A percentile compares a stretch with the other conserved stretches of the same genome.
Conservation (phyloP, 371 early-diverging fungal genomes). For the Mycotypha africana region DNA sequence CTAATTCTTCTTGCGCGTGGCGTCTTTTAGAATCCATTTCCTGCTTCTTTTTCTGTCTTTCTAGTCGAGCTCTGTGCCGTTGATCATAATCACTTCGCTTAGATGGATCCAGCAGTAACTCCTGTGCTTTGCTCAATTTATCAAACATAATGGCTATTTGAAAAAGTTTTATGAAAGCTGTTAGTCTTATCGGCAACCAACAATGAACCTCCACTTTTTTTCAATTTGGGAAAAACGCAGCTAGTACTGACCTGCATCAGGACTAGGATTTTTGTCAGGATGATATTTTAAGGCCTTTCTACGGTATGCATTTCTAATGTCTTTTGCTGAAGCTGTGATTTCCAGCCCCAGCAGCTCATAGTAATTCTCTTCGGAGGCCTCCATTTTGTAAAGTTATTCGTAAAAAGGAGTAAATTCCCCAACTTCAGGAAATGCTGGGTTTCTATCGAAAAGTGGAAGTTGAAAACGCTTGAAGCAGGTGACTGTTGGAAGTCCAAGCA, state of each 20-base stretch:
- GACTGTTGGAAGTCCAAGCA: too few species aligned
- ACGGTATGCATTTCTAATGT: slow-evolving; percentile 76
- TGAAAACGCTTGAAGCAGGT: too few species aligned
- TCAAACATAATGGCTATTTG: slow-evolving; percentile 33
- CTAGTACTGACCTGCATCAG: slow-evolving; percentile 44
- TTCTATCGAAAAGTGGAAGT: too few species aligned
- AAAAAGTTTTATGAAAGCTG: too few species aligned
- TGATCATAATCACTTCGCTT: slow-evolving; percentile 39
- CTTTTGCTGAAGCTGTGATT: slow-evolving; percentile 45
- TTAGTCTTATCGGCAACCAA: too few species aligned
- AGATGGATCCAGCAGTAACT: slow-evolving; percentile 26
- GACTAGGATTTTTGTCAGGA: slow-evolving; percentile 52
- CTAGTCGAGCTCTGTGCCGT: slow-evolving; percentile 31
- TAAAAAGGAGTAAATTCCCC: not conserved
- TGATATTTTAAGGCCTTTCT: slow-evolving; percentile 40
- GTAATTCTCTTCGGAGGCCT: slow-evolving; percentile 56
- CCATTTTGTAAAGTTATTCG: slow-evolving; percentile 7
- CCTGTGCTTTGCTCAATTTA: slow-evolving; percentile 29
- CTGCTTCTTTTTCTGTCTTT: slow-evolving; percentile 33
- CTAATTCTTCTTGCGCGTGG: slow-evolving; percentile 37
- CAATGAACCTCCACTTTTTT: too few species aligned
- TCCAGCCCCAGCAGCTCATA: slow-evolving; percentile 72
- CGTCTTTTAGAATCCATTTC: slow-evolving; percentile 46
- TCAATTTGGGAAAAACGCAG: too few species aligned
- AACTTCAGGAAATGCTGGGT: too few species aligned